Evolutionary conservation across 2,329 filamentous ascomycete genomes (phyloP).

Genomic region (Aureobasidium sp.): DNA sequence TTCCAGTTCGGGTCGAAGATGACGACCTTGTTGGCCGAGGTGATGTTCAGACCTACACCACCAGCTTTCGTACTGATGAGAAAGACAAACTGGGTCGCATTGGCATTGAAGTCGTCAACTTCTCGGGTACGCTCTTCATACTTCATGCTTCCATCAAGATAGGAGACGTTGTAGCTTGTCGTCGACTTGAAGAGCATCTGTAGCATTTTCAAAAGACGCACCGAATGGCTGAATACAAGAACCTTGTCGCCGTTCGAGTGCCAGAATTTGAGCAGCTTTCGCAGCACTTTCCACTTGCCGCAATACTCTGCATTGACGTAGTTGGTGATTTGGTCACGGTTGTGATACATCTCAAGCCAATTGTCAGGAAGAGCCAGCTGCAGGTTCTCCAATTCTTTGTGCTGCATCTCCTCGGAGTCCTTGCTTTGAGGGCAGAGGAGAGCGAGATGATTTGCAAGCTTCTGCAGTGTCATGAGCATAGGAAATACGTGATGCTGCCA

Average conservation of each 20-base stretch:
- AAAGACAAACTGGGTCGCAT: constrained; percentile 85
- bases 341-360: constrained; percentile 67
- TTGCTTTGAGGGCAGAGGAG: constrained; percentile 65
- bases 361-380: constrained; percentile 65
- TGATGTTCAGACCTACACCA: constrained; percentile 92
- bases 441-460: constrained; percentile 87
- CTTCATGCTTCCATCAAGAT: constrained; percentile 75
- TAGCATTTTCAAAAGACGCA: constrained; percentile 75
- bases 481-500: constrained; percentile 83
- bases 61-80: constrained; percentile 91
- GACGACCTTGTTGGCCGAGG: constrained; percentile 95
- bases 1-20: constrained; percentile 98
- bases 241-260: constrained; percentile 87
- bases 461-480: constrained; percentile 72
- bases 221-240: constrained; percentile 88
- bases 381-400: constrained; percentile 68
- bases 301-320: constrained; percentile 86
- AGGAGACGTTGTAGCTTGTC: constrained; percentile 77
- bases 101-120: constrained; percentile 87
- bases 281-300: constrained; percentile 92
- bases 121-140: constrained; percentile 75
- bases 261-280: constrained; percentile 84
- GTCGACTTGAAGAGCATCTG: constrained; percentile 81
- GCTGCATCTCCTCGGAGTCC: constrained; percentile 64
- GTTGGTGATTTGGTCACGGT: constrained; percentile 70